A percentile compares a stretch with the other conserved stretches of the same genome.
Evolutionary conservation across 306 rosid species (phyloP).

Genomic region (Hippophae rhamnoides): DNA sequence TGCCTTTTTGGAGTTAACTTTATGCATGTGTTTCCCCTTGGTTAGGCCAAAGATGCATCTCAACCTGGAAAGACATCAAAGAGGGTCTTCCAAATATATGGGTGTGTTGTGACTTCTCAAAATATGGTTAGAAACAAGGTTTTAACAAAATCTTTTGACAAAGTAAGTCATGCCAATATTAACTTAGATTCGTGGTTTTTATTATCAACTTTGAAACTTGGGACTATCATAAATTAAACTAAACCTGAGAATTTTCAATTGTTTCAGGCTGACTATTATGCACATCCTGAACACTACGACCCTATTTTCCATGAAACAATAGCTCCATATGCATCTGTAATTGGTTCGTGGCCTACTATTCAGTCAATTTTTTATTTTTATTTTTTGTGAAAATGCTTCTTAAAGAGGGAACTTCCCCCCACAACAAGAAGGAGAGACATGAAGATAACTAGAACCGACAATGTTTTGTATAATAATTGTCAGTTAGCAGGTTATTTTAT

Average conservation of each 20-base stretch:
- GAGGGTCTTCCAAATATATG: slow-evolving; percentile 82
- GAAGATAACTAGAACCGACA: too few species aligned
- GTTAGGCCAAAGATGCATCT: slow-evolving; percentile 38
- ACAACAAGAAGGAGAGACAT: too few species aligned
- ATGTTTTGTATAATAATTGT: too few species aligned
- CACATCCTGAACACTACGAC: slow-evolving; percentile 84
- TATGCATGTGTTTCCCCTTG: slow-evolving; percentile 5
- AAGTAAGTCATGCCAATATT: slow-evolving; percentile 41
- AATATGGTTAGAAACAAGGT: slow-evolving; percentile 72
- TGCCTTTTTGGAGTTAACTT: neutral
- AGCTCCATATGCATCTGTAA: slow-evolving; percentile 79
- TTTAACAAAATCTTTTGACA: slow-evolving; percentile 46
- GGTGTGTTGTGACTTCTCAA: slow-evolving; percentile 66
- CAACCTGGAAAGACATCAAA: slow-evolving; percentile 40
- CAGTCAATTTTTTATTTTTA: neutral
- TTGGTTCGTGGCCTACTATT: slow-evolving; percentile 42
- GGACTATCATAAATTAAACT: neutral
- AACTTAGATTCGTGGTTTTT: neutral
- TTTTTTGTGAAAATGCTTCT: too few species aligned
- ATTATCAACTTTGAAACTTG: neutral
- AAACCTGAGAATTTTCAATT: neutral
- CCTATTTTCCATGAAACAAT: slow-evolving; percentile 75
- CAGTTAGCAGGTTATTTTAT: too few species aligned
- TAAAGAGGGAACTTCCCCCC: too few species aligned
- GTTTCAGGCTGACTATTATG: slow-evolving; percentile 81